A percentile compares a stretch with the other conserved stretches of the same genome.
phyloP scores from a whole-genome alignment of 352 stramenopile species.

The Globisporangium viniferum region DNA sequence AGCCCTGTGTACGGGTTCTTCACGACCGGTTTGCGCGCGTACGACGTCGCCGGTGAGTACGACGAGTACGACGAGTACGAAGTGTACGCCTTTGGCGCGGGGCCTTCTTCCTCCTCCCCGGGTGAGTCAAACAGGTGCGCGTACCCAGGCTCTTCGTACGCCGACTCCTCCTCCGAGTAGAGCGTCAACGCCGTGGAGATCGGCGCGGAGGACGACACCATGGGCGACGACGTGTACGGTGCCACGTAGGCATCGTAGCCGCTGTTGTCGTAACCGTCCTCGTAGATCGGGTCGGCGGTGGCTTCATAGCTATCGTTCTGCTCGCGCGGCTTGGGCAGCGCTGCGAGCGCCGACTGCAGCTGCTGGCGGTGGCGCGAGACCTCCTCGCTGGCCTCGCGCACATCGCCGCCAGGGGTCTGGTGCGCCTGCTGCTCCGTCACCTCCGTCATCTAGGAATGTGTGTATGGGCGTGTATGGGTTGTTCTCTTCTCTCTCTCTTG shows the following conservation, averaged over 20 bases:
- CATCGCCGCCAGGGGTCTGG: constrained; percentile 15
- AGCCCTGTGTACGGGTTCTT: constrained; percentile 71
- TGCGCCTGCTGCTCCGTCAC: constrained; percentile 16
- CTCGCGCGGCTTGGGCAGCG: constrained; percentile 24
- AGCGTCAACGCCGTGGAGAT: constrained; percentile 48
- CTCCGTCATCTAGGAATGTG: constrained; percentile 13
- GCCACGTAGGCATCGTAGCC: constrained; percentile 16
- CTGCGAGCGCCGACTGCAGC: constrained; percentile 29
- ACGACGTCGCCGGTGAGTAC: constrained; percentile 5
- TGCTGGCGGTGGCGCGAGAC: constrained; percentile 23
- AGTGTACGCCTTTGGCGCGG: constrained; percentile 14
- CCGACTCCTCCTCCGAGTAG: constrained; percentile 29
- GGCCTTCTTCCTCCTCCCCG: constrained; percentile 11
- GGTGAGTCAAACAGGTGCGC: constrained; percentile 60
- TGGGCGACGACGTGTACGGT: constrained; percentile 13
- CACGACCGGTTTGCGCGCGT: neutral
- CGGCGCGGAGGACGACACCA: constrained; percentile 9
- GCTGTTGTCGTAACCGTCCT: constrained; percentile 15
- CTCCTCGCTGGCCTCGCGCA: constrained; percentile 24
- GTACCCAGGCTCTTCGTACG: constrained; percentile 24
- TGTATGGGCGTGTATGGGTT: neutral
- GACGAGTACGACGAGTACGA: constrained; percentile 10
- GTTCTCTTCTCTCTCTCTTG: constrained; percentile 1
- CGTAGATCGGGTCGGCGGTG: constrained; percentile 12
- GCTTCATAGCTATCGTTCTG: constrained; percentile 11